Evolutionary conservation across 768 basidiomycete genomes (phyloP), one percentile per base, ranked within the genome.

Genomic region (Boletus sp.): DNA sequence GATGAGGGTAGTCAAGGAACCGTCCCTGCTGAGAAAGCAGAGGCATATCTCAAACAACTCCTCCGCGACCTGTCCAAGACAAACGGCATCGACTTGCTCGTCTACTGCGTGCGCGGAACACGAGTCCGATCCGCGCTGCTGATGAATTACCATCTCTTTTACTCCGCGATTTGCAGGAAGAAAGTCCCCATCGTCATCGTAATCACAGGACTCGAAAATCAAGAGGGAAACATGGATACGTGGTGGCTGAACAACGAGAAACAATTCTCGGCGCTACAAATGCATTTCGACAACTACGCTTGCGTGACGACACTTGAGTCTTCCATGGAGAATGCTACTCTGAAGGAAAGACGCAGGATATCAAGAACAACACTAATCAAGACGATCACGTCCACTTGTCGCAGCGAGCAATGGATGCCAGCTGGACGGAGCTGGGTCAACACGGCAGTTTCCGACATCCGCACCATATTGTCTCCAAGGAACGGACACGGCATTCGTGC

Each of bases 151-250:
- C 60, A 62, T 41, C 51, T 77, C 23, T 76, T 77, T 50, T 64
- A 70, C 47, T 66, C 74, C 11, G 67, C 73, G 17, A 70, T 78
- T n/a, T 77, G 75, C 50, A 65, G 63, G 34, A 58, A 61, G 42
- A 57, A 66, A 39, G 77, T 78, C 19, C 77, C 77, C 5, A 70
- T 73, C 21, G 62, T 72, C 3, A 50, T 78, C 21, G 72, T 65
- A 2, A 49, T 77, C 14, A 77, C 75, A 1, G 74, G 76, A 33
- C 66, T 77, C 3, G 77, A 76, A 58, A 60, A 72, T 27, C 63
- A 71, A 19, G 62, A 59, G 3, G 55, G 50, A 3, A 39, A 49
- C 21, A 71, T 73, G 70, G 66, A 69, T 7, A 47, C 49, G 1
- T 71, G 70, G 70, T 71, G 70, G 72, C 15, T 54, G 41, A 25